Base-by-base conservation (phyloP, 768 basidiomycete species). In the Podaxis mareebaensis region DNA sequence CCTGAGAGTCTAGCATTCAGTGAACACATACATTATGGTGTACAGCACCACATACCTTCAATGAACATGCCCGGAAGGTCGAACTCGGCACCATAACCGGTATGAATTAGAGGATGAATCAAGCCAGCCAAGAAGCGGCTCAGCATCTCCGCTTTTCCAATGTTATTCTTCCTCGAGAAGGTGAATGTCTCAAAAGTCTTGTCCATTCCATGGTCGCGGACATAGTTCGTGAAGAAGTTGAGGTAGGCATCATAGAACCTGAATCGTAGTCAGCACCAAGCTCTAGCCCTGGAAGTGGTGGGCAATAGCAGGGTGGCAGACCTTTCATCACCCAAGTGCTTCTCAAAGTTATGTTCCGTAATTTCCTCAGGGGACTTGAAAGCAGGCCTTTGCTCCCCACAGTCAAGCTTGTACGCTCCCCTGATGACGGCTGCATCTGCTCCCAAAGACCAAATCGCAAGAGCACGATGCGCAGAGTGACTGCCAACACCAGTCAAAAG, bases 101-200 rank as follows among this genome's bases (percentile, higher is more conserved):
- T 66, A 66, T 90, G 86, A 51, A 91, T 90, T 44, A 90, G 60
- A 0, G 89, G 85, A 67, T 92, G 90, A 4, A 91, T 28, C 7
- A 88, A 68, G 2, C 86, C 87, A 1, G 78, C 78, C 15, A 87
- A 40, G 65, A 86, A 80, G 11, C 88, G 81, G 49, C 77, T 79
- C 13, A 90, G 67, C 86, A 91, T 86, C 64, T 79, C 73, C 53
- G 63, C 39, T 62, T 66, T 38, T 56, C 73, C 77, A 49, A 80
- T 74, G 61, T 89, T 90, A 56, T 76, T 81, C 51, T 79, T 73
- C 4, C 67, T 60, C 15, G 85, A 84, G 67, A 91, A 88, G 8
- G 92, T 64, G 61, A 83, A 90, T 42, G 85, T 80, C 64, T 91
- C 88, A n/a, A 91, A 67, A 0, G 80, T 74, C 1, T 68, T 69